Conservation (phyloP, 2,329 filamentous ascomycete genomes). For the Diaporthe caulivora region DNA sequence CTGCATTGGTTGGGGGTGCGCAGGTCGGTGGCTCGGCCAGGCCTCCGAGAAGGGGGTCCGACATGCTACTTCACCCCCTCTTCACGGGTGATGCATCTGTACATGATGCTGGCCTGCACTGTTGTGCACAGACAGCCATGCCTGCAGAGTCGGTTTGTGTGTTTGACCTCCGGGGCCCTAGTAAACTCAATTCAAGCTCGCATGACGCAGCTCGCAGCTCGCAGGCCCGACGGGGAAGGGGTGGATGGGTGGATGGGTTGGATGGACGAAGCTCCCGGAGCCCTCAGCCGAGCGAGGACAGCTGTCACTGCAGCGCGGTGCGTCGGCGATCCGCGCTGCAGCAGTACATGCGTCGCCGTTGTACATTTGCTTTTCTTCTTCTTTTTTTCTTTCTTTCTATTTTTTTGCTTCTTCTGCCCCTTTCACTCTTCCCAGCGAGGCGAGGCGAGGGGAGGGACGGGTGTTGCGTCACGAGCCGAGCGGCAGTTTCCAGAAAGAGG, state of each 20-base stretch:
- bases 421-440: not conserved
- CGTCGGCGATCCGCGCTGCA: not conserved
- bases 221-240: not conserved
- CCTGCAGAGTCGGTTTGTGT: not conserved
- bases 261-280: conserved; percentile 14
- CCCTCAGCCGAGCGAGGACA: conserved; percentile 18
- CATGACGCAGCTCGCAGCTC: conserved; percentile 27
- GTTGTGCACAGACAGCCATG: conserved; percentile 10
- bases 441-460: not conserved
- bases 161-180: conserved; percentile 20
- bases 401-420: not conserved
- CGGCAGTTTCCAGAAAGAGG: not conserved
- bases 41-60: conserved; percentile 7
- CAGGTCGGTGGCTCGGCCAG: conserved; percentile 8
- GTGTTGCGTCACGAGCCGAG: not conserved
- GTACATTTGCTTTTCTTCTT: not conserved
- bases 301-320: conserved; percentile 18
- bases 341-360: conserved; percentile 9
- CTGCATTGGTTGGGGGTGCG: not conserved
- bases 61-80: not conserved
- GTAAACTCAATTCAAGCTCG: conserved; percentile 31
- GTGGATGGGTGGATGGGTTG: not conserved
- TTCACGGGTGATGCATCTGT: not conserved
- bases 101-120: not conserved
- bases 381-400: no score